phyloP scores from a whole-genome alignment of 768 basidiomycete species.

The Hericium alpestre region DNA sequence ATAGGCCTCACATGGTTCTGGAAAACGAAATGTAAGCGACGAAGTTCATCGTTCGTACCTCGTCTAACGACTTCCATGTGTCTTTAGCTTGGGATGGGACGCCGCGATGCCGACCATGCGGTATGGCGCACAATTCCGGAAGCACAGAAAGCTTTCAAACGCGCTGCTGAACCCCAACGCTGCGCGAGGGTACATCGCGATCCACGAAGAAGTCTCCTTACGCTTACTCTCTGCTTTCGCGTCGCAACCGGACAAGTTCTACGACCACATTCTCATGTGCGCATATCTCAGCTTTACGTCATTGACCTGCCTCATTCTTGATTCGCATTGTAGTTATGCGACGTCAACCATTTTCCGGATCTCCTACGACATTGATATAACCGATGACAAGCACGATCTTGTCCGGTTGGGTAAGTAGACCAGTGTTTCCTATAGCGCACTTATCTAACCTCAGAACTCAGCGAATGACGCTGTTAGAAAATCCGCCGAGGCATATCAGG shows the following conservation, averaged over 20 bases:
- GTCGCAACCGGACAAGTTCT: background rate
- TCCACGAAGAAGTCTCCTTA: background rate
- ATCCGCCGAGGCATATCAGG: background rate
- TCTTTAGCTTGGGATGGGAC: background rate
- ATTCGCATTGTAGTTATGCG: background rate
- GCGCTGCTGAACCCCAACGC: background rate
- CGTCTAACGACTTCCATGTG: background rate
- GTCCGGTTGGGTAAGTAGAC: background rate
- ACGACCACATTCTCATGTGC: background rate
- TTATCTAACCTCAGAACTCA: background rate
- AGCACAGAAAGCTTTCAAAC: background rate
- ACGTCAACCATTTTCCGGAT: background rate
- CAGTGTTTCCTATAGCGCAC: background rate
- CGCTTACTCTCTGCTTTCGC: background rate
- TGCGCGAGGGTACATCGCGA: background rate
- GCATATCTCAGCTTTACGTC: background rate
- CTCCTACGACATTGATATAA: background rate
- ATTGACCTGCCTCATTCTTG: background rate
- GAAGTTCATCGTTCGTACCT: background rate
- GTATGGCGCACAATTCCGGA: background rate
- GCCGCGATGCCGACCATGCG: background rate
- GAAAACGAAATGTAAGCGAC: background rate
- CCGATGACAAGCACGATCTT: background rate
- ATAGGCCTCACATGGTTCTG: background rate
- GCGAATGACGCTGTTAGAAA: background rate